These are phyloP conservation scores for Desmodesmus armatus DNA, from an alignment of 139 green algal genomes.

Conservation along the genomic window DNA sequence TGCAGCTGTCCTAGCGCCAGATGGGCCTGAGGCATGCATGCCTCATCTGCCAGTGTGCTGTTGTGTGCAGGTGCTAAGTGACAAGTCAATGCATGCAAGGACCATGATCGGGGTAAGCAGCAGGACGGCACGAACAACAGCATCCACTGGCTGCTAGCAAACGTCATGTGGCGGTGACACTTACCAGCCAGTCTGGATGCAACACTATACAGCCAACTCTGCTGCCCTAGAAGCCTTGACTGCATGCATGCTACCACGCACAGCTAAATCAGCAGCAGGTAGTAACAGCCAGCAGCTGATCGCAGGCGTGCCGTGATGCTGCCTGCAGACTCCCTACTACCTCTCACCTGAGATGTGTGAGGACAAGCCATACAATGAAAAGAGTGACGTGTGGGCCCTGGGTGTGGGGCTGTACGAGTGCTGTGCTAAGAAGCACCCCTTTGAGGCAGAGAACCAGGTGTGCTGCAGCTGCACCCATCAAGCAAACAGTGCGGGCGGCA, in stretches of 20 bases:
- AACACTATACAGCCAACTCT: too few species aligned
- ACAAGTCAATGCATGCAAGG: too few species aligned
- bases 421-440: slow-evolving; percentile 74
- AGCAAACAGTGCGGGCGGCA: too few species aligned
- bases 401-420: slow-evolving; percentile 79
- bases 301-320: slow-evolving; percentile 22
- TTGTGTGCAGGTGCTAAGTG: too few species aligned
- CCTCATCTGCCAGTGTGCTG: too few species aligned
- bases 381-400: slow-evolving; percentile 76
- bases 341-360: slow-evolving; percentile 76
- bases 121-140: neutral
- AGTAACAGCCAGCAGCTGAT: neutral
- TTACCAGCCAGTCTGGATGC: too few species aligned
- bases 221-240: neutral
- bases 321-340: slow-evolving; percentile 69
- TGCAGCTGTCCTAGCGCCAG: too few species aligned
- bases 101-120: too few species aligned
- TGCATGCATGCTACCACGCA: neutral
- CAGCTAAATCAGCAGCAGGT: neutral
- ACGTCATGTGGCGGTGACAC: too few species aligned
- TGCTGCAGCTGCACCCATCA: too few species aligned
- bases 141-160: neutral
- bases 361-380: slow-evolving; percentile 79
- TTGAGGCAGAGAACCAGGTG: slow-evolving; percentile 80
- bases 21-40: too few species aligned